Evolutionary conservation across 2,329 filamentous ascomycete genomes (phyloP), one percentile per base, ranked within the genome.

Genomic region (Pyrenochaeta sp.): DNA sequence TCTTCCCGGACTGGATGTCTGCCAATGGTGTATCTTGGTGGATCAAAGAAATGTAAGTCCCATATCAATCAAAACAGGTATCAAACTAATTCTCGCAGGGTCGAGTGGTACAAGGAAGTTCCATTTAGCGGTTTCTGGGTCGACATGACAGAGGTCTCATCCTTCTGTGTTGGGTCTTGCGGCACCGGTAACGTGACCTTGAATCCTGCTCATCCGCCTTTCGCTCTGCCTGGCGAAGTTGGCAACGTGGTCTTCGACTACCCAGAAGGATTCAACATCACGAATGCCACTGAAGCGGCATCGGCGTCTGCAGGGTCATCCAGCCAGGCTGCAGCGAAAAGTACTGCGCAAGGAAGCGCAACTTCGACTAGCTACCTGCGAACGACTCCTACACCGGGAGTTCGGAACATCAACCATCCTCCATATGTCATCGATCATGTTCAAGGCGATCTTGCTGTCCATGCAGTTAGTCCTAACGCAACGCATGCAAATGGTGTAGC

Each of bases 381-480:
- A 3, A 86, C 84, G 0, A 87, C 80, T 1, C 85, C 87, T 1
- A 89, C 86, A 0, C 79, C 84, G 0, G 88, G 87, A 1, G 78
- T 80, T 11, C 83, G 90, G 17, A 83, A 92, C 64, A 76, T 94
- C 51, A 86, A 92, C 65, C 82, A 87, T 63, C 91, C 91, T 18
- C 89, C 90, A 2, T 95, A 94, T 66, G 84, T 86, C 5, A 88
- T 94, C 68, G 87, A 92, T 71, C 85, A 93, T 69, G 84, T 87
- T 35, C 83, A 90, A 37, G 90, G 89, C 14, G 89, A 91, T 65
- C 81, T 94, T 18, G 87, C 85, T 14, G 86, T 88, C 2, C 86
- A 91, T 64, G 90, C 90, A 1, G 82, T 93, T 21, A 87, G 85
- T 54, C 90, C 90, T 0, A 92, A 95, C 65, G 88, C 91, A 0